Base-by-base conservation (phyloP, 2,329 filamentous ascomycete genomes). In the Dothistroma pini region DNA sequence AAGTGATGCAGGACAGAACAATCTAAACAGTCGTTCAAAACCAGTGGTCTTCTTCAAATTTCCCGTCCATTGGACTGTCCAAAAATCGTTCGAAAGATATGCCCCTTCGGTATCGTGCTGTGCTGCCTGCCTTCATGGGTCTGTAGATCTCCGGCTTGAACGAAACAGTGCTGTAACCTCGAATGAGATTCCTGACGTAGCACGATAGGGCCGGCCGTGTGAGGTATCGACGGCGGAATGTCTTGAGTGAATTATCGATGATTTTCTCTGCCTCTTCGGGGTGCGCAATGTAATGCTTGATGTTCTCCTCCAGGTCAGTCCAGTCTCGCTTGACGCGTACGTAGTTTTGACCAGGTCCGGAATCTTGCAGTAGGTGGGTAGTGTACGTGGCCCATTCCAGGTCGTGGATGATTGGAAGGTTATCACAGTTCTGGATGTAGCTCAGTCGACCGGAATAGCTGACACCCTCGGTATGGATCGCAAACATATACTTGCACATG, bases 141-240 rank as follows among this genome's bases (percentile, higher is more conserved):
- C 57, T 41, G 41, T 63, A 63, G 11, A 61, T 49, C 16, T 70
- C 60, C n/a, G 71, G 71, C 52, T 55, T 57, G 44, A 68, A 70
- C 31, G 66, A 62, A 6, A 73, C 68, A 6, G 63, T 57, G 0
- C 61, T 64, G 60, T 71, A 74, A 7, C 63, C 66, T 10, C 58
- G 22, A 19, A 74, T 65, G 54, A 74, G 49, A 29, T 58, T 58
- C 9, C 71, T 63, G 61, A 71, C 67, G 52, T 74, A 74, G 57
- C 72, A 74, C 12, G 71, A 68, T 19, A 68, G 66, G 4, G 71
- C 72, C 1, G 71, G 70, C 34, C 68, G 64, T 1, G 70, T 71
- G 1, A 68, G 48, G 51, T 72, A 72, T 11, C 66, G 59, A 9
- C 67, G 62, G 10, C 71, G 62, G 57, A 74, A 73, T 1, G 66